Evolutionary conservation across 139 green algal species (phyloP), one percentile per base, ranked within the genome.

Genomic region (Zygnema cylindricum): DNA sequence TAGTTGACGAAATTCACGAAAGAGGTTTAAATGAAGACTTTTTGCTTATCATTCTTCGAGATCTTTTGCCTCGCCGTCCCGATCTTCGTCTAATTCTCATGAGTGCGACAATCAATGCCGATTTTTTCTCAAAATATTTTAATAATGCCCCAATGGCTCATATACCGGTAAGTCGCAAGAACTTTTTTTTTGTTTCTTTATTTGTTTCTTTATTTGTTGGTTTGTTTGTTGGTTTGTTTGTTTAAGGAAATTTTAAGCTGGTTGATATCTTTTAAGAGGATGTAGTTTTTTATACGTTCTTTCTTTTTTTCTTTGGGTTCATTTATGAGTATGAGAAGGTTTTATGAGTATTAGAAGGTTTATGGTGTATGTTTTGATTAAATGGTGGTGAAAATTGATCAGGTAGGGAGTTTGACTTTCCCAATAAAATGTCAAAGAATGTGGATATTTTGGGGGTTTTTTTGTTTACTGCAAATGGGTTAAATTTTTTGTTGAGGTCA

Each of bases 1-100:
- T 98, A 0, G 83, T 98, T 40, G 95, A 98, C 89, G 96, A 98
- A 92, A 95, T 98, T 55, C 96, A 98, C 91, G 96, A 98, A 93
- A 92, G 96, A 0, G 92, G 92, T 36, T 89, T 94, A 35, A 91
- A 92, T 76, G 89, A 93, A 84, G 93, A 95, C 43, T 94, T 95
- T 40, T 76, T 95, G 0, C 83, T 95, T 33, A 76, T 94, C 32
- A 91, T 98, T 79, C 86, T 95, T 33, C 69, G 92, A 2, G 90
- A 93, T 33, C 38, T 95, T 25, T 73, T 95, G 77, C 86, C 92
- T 22, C 63, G 57, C 2, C 55, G 91, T 11, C 88, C 85, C 25
- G 78, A 92, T 43, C 76, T 95, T 39, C 85, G 78, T 25, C 84
- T 94, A 40, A 88, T 94, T 22, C 94, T 98, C 42, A 98, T 98